Evolutionary conservation across 2,329 filamentous ascomycete species (phyloP), one percentile per base, ranked within the genome.

Genomic region (Monosporascus sp.): DNA sequence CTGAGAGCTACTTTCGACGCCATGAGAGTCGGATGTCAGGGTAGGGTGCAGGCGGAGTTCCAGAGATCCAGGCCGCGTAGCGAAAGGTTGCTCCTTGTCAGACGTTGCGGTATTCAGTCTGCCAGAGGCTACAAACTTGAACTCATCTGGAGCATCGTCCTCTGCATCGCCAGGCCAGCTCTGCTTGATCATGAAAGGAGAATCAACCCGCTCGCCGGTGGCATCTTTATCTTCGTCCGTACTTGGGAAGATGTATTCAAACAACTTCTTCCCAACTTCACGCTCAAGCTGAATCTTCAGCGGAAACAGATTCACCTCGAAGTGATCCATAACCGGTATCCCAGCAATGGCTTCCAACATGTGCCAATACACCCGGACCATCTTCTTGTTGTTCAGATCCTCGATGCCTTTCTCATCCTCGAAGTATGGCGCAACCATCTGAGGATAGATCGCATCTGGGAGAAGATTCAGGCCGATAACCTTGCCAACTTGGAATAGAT

Each of bases 331-430:
- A 35, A 99, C 92, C 0, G 93, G 91, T 57, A 99, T 99, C 48
- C 94, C 94, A 38, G 93, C 94, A 69, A 99, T 97, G 7, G 94
- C 92, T 72, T 99, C 94, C 5, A 99, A 80, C 91, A 97, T 97
- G 68, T 97, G 86, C 91, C 95, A 99, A 68, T 96, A 94, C 14
- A 99, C 89, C 37, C 88, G 85, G 50, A 99, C 81, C 88, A 97
- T 97, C 65, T 91, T 90, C 46, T 81, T 80, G 56, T 88, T 84
- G 50, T 78, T 74, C n/a, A 78, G 71, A 46, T 83, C 79, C 35
- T 78, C 70, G 17, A 76, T 59, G 67, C 76, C 66, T 69, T 82
- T 72, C 68, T 84, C 80, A 50, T 82, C 80, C 56, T 96, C 88
- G 22, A 88, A 74, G 65, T 96, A 97, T 0, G 94, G 92, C 17